Evolutionary conservation across 805 yeast genomes (phyloP).

Genomic region (Candida lessepsii): DNA sequence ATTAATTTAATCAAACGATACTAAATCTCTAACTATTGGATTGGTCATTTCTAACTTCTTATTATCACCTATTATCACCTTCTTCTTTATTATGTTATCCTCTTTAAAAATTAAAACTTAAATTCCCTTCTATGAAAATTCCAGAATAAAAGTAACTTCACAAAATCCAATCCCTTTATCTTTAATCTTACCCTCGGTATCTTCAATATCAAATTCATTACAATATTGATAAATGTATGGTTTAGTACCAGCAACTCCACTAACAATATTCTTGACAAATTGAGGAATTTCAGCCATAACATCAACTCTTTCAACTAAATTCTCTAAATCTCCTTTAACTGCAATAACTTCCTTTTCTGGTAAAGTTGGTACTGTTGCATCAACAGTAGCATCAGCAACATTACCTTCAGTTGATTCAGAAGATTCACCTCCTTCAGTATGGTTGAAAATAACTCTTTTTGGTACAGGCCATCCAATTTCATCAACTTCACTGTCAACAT

Average conservation of each 20-base stretch:
- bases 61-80: too few relatives aligned
- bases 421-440: slow-evolving; percentile 40
- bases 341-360: not conserved
- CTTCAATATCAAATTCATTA: slow-evolving; percentile 55
- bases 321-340: slow-evolving; percentile 59
- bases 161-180: slow-evolving; percentile 69
- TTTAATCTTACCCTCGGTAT: slow-evolving; percentile 23
- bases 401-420: slow-evolving; percentile 43
- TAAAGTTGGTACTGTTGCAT: not conserved
- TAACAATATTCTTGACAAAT: slow-evolving; percentile 88
- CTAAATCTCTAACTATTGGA: too few relatives aligned
- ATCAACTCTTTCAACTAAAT: slow-evolving; percentile 85
- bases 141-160: slow-evolving; percentile 78
- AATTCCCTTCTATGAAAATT: slow-evolving; percentile 18
- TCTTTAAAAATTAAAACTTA: not conserved
- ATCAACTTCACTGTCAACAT: slow-evolving; percentile 54
- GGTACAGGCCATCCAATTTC: slow-evolving; percentile 95
- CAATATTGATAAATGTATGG: slow-evolving; percentile 96
- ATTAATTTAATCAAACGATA: slow-evolving; percentile 5
- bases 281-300: slow-evolving; percentile 97
- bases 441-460: slow-evolving; percentile 56
- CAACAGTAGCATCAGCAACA: not conserved
- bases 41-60: too few relatives aligned
- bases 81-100: too few relatives aligned
- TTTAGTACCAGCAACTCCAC: slow-evolving; percentile 92